phyloP scores from a whole-genome alignment of 805 yeast genomes.

The Priceomyces melissophilus region DNA sequence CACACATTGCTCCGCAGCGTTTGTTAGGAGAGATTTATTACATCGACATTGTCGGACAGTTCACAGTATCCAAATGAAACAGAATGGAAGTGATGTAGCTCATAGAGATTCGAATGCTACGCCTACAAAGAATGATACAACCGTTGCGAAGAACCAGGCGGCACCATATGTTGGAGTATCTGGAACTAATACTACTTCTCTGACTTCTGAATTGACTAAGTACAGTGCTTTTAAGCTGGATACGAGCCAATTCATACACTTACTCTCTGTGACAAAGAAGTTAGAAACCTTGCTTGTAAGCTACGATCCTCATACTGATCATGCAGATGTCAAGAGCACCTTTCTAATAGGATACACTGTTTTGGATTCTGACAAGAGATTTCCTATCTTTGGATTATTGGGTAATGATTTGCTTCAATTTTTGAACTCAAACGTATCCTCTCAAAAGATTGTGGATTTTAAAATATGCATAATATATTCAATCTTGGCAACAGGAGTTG shows the following conservation, averaged over 20 bases:
- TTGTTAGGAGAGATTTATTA: constrained; percentile 73
- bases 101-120: no score
- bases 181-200: not conserved
- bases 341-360: constrained; percentile 31
- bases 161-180: not conserved
- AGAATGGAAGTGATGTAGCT: not conserved
- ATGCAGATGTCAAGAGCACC: constrained; percentile 8
- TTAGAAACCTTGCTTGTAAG: constrained; percentile 15
- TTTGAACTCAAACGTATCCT: constrained; percentile 15
- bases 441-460: constrained; percentile 20
- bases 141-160: not conserved
- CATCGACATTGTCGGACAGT: constrained; percentile 80
- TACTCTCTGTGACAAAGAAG: constrained; percentile 26
- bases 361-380: constrained; percentile 1
- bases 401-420: constrained; percentile 19
- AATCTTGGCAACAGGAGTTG: constrained; percentile 43
- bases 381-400: constrained; percentile 17
- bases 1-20: constrained; percentile 62
- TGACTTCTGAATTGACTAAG: not conserved
- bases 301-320: constrained; percentile 9
- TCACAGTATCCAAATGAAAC: constrained; percentile 41
- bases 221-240: not conserved
- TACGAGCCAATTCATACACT: constrained; percentile 21
- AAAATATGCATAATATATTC: constrained; percentile 40
- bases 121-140: no score